These are phyloP conservation scores for Ogataea zsoltii DNA, from an alignment of 805 yeast species.

Conservation along the genomic window DNA sequence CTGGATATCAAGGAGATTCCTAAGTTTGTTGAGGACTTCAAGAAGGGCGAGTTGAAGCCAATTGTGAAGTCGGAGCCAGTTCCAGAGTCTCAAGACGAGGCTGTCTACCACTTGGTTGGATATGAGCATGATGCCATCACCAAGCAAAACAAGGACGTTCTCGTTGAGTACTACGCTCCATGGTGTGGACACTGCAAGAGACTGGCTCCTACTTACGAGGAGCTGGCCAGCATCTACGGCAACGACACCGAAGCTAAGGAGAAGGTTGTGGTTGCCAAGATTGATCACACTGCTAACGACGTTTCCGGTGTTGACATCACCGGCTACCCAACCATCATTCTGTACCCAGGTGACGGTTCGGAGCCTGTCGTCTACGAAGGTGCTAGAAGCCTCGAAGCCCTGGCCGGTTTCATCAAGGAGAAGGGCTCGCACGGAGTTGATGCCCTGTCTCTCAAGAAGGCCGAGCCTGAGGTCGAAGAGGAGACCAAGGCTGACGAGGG, in stretches of 20 bases:
- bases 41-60: constrained; percentile 67
- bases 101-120: constrained; percentile 74
- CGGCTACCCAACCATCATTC: constrained; percentile 91
- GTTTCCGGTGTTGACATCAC: constrained; percentile 69
- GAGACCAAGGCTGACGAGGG: constrained; percentile 80
- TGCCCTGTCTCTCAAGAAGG: constrained; percentile 41
- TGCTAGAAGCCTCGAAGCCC: constrained; percentile 69
- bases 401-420: constrained; percentile 70
- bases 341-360: constrained; percentile 82
- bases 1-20: constrained; percentile 55
- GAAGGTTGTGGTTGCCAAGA: constrained; percentile 74
- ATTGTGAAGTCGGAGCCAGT: constrained; percentile 81
- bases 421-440: constrained; percentile 66
- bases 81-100: constrained; percentile 77
- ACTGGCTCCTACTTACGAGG: constrained; percentile 85
- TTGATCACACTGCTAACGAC: constrained; percentile 90
- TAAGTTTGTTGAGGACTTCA: constrained; percentile 62
- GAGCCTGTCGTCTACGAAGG: constrained; percentile 68
- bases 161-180: constrained; percentile 93
- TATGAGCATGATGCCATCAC: constrained; percentile 75
- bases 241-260: constrained; percentile 47
- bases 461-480: constrained; percentile 74
- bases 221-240: constrained; percentile 70
- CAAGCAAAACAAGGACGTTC: constrained; percentile 62
- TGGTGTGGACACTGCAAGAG: constrained; percentile 98